A percentile compares a stretch with the other conserved stretches of the same genome.
Conservation (phyloP, 2,329 filamentous ascomycete species). For the Xylaria sp. region DNA sequence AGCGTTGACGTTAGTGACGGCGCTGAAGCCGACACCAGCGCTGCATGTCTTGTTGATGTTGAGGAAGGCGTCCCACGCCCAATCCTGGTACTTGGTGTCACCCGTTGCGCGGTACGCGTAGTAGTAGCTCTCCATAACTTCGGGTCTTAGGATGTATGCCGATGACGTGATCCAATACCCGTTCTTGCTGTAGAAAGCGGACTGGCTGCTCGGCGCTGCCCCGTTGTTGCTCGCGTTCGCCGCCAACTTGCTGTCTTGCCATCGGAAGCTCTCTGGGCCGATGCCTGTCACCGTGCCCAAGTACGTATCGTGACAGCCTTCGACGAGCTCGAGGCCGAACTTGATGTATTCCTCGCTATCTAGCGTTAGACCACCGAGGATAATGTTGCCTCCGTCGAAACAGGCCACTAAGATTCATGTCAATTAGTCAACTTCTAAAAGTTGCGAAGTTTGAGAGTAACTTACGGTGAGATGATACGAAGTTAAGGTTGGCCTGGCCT, state of each 20-base stretch:
- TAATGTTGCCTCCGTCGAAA: constrained; percentile 86
- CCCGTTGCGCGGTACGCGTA: constrained; percentile 86
- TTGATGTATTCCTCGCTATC: constrained; percentile 72
- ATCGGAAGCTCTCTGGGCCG: constrained; percentile 77
- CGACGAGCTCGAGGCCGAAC: constrained; percentile 77
- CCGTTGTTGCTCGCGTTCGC: constrained; percentile 54
- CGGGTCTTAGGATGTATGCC: constrained; percentile 77
- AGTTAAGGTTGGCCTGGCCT: constrained; percentile 49
- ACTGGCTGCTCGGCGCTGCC: constrained; percentile 56
- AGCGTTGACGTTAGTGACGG: constrained; percentile 73
- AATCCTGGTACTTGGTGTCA: constrained; percentile 79
- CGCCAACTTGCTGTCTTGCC: constrained; percentile 60
- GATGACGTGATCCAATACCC: constrained; percentile 76
- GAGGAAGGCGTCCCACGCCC: constrained; percentile 82
- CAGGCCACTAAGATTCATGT: constrained; percentile 70
- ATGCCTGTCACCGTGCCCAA: constrained; percentile 73
- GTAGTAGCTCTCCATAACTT: constrained; percentile 86
- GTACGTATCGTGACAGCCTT: constrained; percentile 81
- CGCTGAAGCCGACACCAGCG: constrained; percentile 73
- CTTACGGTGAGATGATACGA: constrained; percentile 62
- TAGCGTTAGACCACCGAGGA: constrained; percentile 80
- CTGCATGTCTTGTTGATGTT: constrained; percentile 72
- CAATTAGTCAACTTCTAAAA: neutral
- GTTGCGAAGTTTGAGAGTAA: constrained; percentile 11
- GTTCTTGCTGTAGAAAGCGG: constrained; percentile 69